A percentile compares a stretch with the other conserved stretches of the same genome.
phyloP scores from a whole-genome alignment of 2,329 filamentous ascomycete genomes.

The Alternaria atra region DNA sequence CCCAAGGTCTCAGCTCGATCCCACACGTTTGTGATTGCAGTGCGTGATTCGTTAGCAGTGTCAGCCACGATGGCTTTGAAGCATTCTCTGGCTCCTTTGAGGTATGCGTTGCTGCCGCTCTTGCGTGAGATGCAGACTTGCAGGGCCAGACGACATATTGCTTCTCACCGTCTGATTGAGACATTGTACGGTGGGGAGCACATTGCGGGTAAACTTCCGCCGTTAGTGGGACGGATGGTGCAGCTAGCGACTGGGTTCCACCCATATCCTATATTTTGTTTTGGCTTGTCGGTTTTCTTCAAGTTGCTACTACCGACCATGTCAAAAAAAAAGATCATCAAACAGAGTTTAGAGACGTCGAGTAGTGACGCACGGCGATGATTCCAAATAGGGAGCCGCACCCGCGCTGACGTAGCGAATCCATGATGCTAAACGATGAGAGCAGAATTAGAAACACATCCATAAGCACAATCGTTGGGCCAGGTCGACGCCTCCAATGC shows the following conservation, averaged over 20 bases:
- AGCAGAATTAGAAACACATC: conserved; percentile 30
- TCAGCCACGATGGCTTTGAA: conserved; percentile 7
- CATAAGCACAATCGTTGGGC: not conserved
- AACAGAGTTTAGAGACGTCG: conserved; percentile 9
- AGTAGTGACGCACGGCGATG: conserved; percentile 28
- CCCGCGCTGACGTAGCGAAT: conserved; percentile 31
- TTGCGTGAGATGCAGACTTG: conserved; percentile 8
- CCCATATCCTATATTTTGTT: conserved; percentile 3
- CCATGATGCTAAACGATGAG: conserved; percentile 20
- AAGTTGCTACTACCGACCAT: not conserved
- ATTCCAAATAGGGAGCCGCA: conserved; percentile 7
- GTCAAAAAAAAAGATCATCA: not conserved
- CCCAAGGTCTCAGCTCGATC: conserved; percentile 12
- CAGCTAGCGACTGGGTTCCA: conserved; percentile 7
- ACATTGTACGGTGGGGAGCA: conserved; percentile 12
- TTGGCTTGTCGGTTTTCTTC: not conserved
- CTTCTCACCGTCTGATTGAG: conserved; percentile 39
- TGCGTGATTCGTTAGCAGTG: conserved; percentile 18
- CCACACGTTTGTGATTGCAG: conserved; percentile 15
- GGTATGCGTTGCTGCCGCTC: not conserved
- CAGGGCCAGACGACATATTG: conserved; percentile 9
- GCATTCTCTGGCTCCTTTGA: not conserved
- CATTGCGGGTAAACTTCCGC: conserved; percentile 11
- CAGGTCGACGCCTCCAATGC: conserved; percentile 16
- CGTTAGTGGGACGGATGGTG: conserved; percentile 14